A percentile compares a stretch with the other conserved stretches of the same genome.
phyloP scores from a whole-genome alignment of 805 yeast species.

The Candida berthetii region DNA sequence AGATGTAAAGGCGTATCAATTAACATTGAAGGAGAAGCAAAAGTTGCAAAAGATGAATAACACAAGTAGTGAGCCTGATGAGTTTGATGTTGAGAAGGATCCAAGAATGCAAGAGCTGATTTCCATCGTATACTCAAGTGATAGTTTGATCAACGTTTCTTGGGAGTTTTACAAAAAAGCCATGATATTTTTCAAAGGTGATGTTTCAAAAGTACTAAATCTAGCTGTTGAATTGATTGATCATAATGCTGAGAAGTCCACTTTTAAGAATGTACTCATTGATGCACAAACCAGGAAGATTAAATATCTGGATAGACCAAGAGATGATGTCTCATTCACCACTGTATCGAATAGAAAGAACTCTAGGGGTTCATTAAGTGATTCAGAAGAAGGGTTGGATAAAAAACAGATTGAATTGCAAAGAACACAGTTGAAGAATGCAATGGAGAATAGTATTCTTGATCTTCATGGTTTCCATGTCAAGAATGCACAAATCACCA shows the following conservation, averaged over 20 bases:
- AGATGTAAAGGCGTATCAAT: slow-evolving; percentile 6
- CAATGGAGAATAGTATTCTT: slow-evolving; percentile 19
- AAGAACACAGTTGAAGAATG: slow-evolving; percentile 9
- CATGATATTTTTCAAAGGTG: slow-evolving; percentile 38
- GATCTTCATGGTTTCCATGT: slow-evolving; percentile 57
- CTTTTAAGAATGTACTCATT: slow-evolving; percentile 14
- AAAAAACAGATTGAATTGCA: slow-evolving; percentile 8
- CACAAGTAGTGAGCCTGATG: slow-evolving; percentile 3
- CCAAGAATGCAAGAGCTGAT: slow-evolving; percentile 28
- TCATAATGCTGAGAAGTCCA: slow-evolving; percentile 19
- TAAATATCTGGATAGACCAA: neutral
- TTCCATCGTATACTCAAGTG: slow-evolving; percentile 26
- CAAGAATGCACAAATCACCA: slow-evolving; percentile 36
- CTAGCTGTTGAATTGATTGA: slow-evolving; percentile 28
- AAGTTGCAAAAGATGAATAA: neutral
- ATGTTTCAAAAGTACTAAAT: slow-evolving; percentile 29
- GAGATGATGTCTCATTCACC: neutral
- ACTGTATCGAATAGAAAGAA: neutral
- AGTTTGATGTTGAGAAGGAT: slow-evolving; percentile 12
- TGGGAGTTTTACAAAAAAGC: slow-evolving; percentile 32
- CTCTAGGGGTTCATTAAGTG: neutral
- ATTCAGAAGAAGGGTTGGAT: neutral
- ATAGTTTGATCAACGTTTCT: slow-evolving; percentile 26
- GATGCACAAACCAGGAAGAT: neutral
- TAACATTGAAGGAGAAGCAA: slow-evolving; percentile 3